Conservation (phyloP, 257 asterid genomes). For the Sherardia arvensis region DNA sequence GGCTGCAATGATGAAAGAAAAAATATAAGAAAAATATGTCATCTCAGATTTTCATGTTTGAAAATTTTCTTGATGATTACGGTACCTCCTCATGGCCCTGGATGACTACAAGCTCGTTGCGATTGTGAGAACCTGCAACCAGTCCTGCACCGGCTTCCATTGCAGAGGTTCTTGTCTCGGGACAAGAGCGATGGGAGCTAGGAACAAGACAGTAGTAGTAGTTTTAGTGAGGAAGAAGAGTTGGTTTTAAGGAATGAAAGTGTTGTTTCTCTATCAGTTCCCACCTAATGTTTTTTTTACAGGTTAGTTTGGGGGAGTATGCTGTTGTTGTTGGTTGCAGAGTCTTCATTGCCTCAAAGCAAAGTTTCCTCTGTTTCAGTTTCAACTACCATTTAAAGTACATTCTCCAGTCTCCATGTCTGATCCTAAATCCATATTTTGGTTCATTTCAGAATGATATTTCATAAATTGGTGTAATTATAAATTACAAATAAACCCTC, state of each 20-base stretch:
- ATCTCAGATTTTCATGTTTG: background rate
- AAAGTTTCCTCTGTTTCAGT: conserved; percentile 48
- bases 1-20: conserved; percentile 41
- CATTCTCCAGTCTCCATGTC: conserved; percentile 15
- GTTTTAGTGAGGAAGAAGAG: conserved; percentile 33
- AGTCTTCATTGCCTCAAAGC: conserved; percentile 88
- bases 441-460: background rate
- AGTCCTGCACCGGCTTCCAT: conserved; percentile 98
- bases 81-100: conserved; percentile 97
- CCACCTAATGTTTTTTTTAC: conserved; percentile 40
- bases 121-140: conserved; percentile 95
- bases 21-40: background rate
- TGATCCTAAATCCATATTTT: background rate
- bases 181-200: conserved; percentile 2
- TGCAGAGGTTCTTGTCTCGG: conserved; percentile 1
- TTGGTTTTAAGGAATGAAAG: conserved; percentile 34
- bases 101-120: conserved; percentile 92
- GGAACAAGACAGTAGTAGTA: conserved; percentile 10
- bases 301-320: conserved; percentile 12
- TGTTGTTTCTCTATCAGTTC: conserved; percentile 17
- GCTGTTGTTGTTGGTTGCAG: conserved; percentile 53
- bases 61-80: background rate
- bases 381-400: conserved; percentile 33
- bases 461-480: too few species aligned
- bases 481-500: too few species aligned